Evolutionary conservation across 768 basidiomycete species (phyloP), one percentile per base, ranked within the genome.

Genomic region (Tylopilus sp.): DNA sequence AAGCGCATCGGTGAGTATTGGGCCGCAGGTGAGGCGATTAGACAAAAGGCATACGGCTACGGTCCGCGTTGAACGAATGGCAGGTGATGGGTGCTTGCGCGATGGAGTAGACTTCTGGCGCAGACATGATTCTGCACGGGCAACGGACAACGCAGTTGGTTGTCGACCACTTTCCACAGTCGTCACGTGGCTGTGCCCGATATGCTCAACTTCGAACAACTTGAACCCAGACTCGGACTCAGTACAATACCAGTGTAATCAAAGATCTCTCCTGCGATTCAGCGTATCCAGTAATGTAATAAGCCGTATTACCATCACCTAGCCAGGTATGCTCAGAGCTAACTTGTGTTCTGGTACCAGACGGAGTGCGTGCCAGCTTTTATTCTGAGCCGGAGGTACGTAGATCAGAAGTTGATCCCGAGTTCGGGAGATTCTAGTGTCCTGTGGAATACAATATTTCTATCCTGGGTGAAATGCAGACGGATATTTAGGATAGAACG

Each of bases 51-150:
- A 71, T 60, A 98, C 95, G 88, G 55, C 74, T 78, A 58, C 91
- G 83, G 67, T 95, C 91, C 21, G 84, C 85, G 62, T 84, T 95
- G 80, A 98, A 98, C 2, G 91, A 80, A 69, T 97, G 92, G 38
- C 85, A 85, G 3, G 91, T 93, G 45, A 99, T 79, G 26, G 95
- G 92, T 0, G 80, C 80, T 62, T 91, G 83, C n/a, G 88, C 78
- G 42, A 98, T 77, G 47, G 79, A 79, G 68, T 81, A 86, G 6
- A 91, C 76, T 76, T 94, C 83, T 42, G 89, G 88, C 26, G 80
- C 69, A 71, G 91, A 81, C 84, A 83, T 84, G 43, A 22, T 23
- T 49, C n/a, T 25, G 25, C 36, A 35, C 46, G 44, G 35, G 18
- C 25, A 31, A 40, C 18, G 20, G 20, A 30, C 17, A 7, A 11